Percentiles rank a stretch among this genome's conserved stretches.
Evolutionary conservation across 805 yeast genomes (phyloP).

Genomic region (Lipomyces mesembrius): DNA sequence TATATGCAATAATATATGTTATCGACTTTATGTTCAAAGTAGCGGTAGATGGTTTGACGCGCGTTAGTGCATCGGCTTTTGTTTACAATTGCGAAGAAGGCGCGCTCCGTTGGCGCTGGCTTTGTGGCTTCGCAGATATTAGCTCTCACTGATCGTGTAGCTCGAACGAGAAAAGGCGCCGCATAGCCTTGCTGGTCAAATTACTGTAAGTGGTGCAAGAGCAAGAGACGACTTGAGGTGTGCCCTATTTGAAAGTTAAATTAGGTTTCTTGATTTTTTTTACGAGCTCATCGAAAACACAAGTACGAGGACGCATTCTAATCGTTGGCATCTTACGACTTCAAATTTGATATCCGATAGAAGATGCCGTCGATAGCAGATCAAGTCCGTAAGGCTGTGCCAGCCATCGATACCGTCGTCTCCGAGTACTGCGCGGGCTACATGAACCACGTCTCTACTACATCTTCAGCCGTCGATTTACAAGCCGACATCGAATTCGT

Average conservation of each 20-base stretch:
- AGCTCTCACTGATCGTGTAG: no score
- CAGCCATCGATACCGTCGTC: conserved; percentile 84
- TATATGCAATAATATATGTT: not conserved
- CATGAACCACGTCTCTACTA: conserved; percentile 76
- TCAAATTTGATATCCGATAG: not conserved
- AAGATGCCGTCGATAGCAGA: conserved; percentile 36
- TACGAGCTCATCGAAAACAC: not conserved
- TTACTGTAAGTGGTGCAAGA: not conserved
- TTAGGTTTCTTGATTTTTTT: not conserved
- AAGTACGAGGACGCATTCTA: not conserved
- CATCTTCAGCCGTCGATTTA: conserved; percentile 74
- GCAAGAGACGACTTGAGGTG: not conserved
- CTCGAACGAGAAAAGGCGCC: not conserved
- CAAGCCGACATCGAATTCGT: conserved; percentile 67
- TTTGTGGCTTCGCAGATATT: no score
- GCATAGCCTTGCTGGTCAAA: not conserved
- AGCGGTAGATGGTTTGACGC: no score
- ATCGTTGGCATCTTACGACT: not conserved
- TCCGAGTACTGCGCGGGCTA: conserved; percentile 91
- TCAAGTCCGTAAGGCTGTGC: conserved; percentile 84
- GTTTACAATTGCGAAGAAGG: no score
- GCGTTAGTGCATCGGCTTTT: no score
- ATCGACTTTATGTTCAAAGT: not conserved
- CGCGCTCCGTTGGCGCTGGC: no score
- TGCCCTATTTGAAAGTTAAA: not conserved